Conservation (phyloP, 305 asterid species). For the Ilex paraguariensis region DNA sequence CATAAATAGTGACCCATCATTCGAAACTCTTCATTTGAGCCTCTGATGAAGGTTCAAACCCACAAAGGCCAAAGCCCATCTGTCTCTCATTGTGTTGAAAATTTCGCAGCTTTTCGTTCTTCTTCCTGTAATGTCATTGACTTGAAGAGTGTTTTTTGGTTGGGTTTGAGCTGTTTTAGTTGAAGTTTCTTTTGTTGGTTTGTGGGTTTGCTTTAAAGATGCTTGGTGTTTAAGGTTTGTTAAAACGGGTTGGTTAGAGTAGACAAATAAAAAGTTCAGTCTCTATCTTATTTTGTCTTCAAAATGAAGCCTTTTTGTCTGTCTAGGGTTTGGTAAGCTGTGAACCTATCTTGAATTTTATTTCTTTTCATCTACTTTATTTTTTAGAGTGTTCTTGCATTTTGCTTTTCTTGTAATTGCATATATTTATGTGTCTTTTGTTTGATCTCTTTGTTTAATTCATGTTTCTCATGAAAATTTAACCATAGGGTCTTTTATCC, state of each 20-base stretch:
- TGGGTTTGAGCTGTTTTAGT: background rate
- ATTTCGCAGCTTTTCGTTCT: too few species aligned
- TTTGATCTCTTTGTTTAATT: background rate
- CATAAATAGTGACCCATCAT: background rate
- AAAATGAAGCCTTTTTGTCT: conserved; percentile 26
- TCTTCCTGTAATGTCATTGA: background rate
- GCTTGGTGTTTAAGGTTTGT: conserved; percentile 20
- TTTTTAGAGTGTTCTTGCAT: background rate
- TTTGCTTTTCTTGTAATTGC: background rate
- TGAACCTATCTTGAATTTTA: conserved; percentile 14
- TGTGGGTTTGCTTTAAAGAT: background rate
- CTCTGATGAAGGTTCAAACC: background rate
- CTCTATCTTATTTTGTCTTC: conserved; percentile 27
- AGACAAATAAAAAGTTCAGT: conserved; percentile 21
- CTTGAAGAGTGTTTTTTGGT: background rate
- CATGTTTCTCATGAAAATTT: background rate
- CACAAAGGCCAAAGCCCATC: background rate
- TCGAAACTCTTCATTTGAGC: background rate
- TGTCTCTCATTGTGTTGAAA: background rate
- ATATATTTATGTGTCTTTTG: background rate
- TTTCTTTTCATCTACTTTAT: background rate
- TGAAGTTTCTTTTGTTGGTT: background rate
- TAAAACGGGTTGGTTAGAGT: conserved; percentile 29
- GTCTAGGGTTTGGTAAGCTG: conserved; percentile 24
- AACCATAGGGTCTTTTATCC: background rate